Base-by-base conservation (phyloP, 331 rosid genomes). In the Pyrus hybrid region DNA sequence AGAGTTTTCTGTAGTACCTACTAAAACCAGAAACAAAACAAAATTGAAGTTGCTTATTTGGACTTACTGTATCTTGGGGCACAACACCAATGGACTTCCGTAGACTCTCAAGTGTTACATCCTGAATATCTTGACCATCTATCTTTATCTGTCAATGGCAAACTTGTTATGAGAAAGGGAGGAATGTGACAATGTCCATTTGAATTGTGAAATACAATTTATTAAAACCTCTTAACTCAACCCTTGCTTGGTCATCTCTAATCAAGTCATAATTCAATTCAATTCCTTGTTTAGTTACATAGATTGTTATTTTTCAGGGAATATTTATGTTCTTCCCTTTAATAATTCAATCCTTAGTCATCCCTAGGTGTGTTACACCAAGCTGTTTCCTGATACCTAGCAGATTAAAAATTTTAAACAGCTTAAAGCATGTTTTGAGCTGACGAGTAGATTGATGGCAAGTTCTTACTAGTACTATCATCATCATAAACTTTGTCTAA, bases 31-130 rank as follows among this genome's bases (percentile, higher is more conserved):
- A 37, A 20, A 30, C 32, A 7, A 49, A 72, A 79, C 26, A 32
- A 74, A 23, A 67, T 0, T 53, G 58, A 18, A 53, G 22, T 53
- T 60, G 67, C 75, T 75, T 72, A 28, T 73, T 78, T 60, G 75
- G 77, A 83, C 86, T 76, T 86, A 90, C 99, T 66, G 96, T 91
- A 88, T 94, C 99, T 85, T 94, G 99, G 58, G 99, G 99, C 78
- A 94, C 99, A 81, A 94, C 96, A 68, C 97, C 99, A 70, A 94
- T 87, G 49, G 86, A 80, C 81, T 86, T 90, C 75, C 99, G 85
- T 76, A 94, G 77, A 89, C 99, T 94, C 83, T 88, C 89, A 68
- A 90, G 92, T 41, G 93, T 86, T 56, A 94, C 87, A 12, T 89
- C 93, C 61, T 85, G 88, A 81, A 94, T 83, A 81, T 94, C 96